These are phyloP conservation scores for Saturnispora diversa DNA, from an alignment of 805 yeast genomes.

Conservation along the genomic window DNA sequence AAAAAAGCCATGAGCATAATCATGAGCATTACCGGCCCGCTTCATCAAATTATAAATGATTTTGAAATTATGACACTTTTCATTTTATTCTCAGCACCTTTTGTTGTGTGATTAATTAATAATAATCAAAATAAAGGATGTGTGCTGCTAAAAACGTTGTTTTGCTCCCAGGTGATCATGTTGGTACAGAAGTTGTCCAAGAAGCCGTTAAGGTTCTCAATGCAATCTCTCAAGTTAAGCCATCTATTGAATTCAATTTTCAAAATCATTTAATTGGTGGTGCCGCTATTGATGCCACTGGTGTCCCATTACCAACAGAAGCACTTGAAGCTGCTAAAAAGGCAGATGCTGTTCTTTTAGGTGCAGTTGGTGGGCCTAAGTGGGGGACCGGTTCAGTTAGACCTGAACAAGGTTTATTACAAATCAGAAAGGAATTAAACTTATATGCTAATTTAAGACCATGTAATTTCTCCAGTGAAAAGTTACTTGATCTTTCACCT, in stretches of 20 bases:
- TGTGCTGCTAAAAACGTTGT: conserved; percentile 57
- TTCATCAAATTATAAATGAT: no score
- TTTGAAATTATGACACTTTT: not conserved
- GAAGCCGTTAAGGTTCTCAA: conserved; percentile 90
- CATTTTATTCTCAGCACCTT: not conserved
- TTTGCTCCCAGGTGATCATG: conserved; percentile 94
- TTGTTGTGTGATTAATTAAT: not conserved
- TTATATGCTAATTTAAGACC: conserved; percentile 96
- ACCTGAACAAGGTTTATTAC: conserved; percentile 93
- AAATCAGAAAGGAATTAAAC: conserved; percentile 90
- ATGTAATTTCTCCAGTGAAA: conserved; percentile 83
- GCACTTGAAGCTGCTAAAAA: conserved; percentile 74
- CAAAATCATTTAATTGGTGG: conserved; percentile 90
- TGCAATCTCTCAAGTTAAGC: conserved; percentile 58
- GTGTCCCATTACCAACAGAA: conserved; percentile 81
- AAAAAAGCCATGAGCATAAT: not conserved
- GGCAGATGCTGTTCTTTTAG: conserved; percentile 91
- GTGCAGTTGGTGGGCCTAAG: conserved; percentile 99
- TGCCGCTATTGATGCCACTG: conserved; percentile 96
- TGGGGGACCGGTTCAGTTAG: conserved; percentile 97
- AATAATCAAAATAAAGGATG: conserved; percentile 13
- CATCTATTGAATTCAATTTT: conserved; percentile 61
- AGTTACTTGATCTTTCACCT: conserved; percentile 80
- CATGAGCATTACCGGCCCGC: not conserved
- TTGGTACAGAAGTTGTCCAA: conserved; percentile 79